phyloP scores from a whole-genome alignment of 2,329 filamentous ascomycete genomes.

The Corniculantispora saksenae region DNA sequence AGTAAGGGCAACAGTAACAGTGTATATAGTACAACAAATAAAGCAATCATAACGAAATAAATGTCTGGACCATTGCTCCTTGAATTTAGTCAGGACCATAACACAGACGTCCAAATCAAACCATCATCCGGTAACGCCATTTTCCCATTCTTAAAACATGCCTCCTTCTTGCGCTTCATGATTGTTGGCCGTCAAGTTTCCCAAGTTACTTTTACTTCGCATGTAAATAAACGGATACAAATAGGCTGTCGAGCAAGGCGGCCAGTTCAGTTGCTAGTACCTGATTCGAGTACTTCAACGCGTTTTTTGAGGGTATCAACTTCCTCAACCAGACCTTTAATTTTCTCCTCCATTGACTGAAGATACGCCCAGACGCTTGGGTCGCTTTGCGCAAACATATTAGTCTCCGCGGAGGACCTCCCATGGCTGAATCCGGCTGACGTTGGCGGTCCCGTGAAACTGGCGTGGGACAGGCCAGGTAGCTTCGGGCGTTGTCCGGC shows the following conservation, averaged over 20 bases:
- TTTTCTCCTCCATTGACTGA: slow-evolving; percentile 64
- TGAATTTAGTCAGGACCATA: not conserved
- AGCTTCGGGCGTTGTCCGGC: slow-evolving; percentile 43
- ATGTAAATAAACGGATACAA: not conserved
- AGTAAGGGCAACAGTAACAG: not conserved
- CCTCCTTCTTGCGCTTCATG: not conserved
- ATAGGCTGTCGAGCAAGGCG: not conserved
- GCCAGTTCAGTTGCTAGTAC: not conserved
- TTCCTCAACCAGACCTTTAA: slow-evolving; percentile 39
- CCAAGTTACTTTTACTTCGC: slow-evolving; percentile 4
- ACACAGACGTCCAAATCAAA: slow-evolving; percentile 9
- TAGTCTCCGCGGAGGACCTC: slow-evolving; percentile 54
- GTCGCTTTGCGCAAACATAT: slow-evolving; percentile 63
- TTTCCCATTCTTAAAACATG: slow-evolving; percentile 14
- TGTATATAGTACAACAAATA: slow-evolving; percentile 7
- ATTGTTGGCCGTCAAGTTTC: not conserved
- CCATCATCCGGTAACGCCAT: slow-evolving; percentile 16
- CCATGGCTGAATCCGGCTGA: slow-evolving; percentile 34
- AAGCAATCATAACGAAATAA: not conserved
- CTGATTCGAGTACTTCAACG: slow-evolving; percentile 33
- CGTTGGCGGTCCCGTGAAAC: slow-evolving; percentile 32
- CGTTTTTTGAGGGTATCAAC: slow-evolving; percentile 36
- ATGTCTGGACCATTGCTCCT: not conserved
- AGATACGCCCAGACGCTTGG: slow-evolving; percentile 73
- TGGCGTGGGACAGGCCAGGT: slow-evolving; percentile 38